Percentiles rank a stretch among this genome's conserved stretches.
phyloP scores from a whole-genome alignment of 2,329 filamentous ascomycete genomes.

The Ceratocystis ficicola region DNA sequence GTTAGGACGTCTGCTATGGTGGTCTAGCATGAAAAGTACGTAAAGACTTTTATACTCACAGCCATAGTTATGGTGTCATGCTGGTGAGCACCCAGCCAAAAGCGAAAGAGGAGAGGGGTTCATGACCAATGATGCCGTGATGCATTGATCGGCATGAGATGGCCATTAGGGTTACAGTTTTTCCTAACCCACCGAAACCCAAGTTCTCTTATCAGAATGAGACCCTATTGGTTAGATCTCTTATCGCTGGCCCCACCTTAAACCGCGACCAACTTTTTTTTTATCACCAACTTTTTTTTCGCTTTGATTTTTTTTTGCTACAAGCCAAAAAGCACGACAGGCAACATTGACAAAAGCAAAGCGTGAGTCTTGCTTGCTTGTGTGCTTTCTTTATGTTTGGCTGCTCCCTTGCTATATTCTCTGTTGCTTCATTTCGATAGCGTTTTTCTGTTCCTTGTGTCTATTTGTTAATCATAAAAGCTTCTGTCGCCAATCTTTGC shows the following conservation, averaged over 20 bases:
- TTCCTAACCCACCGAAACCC: neutral
- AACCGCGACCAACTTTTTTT: conserved; percentile 18
- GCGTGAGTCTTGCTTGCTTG: neutral
- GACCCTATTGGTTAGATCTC: conserved; percentile 17
- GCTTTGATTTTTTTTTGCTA: neutral
- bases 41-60: neutral
- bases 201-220: conserved; percentile 11
- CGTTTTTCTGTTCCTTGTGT: conserved; percentile 13
- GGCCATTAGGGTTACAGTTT: neutral
- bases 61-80: neutral
- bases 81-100: no score
- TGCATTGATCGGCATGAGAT: neutral
- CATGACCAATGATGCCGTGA: no score
- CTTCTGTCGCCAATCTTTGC: neutral
- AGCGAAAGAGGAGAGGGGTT: no score
- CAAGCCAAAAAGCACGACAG: neutral
- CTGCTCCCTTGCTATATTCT: conserved; percentile 2
- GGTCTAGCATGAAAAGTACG: no score
- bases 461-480: conserved; percentile 8
- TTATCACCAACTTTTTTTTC: conserved; percentile 13
- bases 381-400: conserved; percentile 11
- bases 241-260: conserved; percentile 18
- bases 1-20: neutral
- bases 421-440: neutral
- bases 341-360: neutral